phyloP scores from a whole-genome alignment of 495 filamentous ascomycete genomes.

The Mycothermus thermophilus region DNA sequence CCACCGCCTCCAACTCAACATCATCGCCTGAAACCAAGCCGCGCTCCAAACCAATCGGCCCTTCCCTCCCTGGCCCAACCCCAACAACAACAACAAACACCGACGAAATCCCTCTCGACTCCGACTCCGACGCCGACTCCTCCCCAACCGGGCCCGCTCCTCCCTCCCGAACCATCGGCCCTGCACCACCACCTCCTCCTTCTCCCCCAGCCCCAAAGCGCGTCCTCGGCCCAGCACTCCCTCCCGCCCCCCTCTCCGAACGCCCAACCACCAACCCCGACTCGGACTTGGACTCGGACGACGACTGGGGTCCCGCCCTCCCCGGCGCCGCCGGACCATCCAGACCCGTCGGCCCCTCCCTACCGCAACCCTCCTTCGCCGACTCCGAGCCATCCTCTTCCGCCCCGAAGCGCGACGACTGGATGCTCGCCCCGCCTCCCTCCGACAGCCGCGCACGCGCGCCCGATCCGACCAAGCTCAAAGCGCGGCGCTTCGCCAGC shows the following conservation, averaged over 20 bases:
- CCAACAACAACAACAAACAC: slow-evolving; percentile 10
- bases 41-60: slow-evolving; percentile 26
- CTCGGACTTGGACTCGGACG: slow-evolving; percentile 19
- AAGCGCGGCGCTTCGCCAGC: slow-evolving; percentile 62
- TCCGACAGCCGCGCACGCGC: slow-evolving; percentile 48
- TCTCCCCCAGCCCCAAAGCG: slow-evolving; percentile 25
- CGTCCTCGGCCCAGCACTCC: slow-evolving; percentile 30
- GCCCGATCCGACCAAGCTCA: slow-evolving; percentile 67
- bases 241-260: slow-evolving; percentile 28
- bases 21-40: too few relatives aligned
- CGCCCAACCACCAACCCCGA: slow-evolving; percentile 24
- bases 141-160: slow-evolving; percentile 10
- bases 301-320: slow-evolving; percentile 63
- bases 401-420: slow-evolving; percentile 56
- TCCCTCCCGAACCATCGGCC: slow-evolving; percentile 7
- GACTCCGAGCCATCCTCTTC: slow-evolving; percentile 12
- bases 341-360: slow-evolving; percentile 13
- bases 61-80: slow-evolving; percentile 18
- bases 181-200: slow-evolving; percentile 8
- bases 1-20: too few relatives aligned
- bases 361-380: slow-evolving; percentile 8
- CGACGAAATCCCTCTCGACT: slow-evolving; percentile 19
- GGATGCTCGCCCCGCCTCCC: slow-evolving; percentile 91
- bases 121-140: slow-evolving; percentile 11
- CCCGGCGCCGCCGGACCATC: slow-evolving; percentile 34